Base-by-base conservation (phyloP, 768 basidiomycete species). In the Tephrocybe sp. region DNA sequence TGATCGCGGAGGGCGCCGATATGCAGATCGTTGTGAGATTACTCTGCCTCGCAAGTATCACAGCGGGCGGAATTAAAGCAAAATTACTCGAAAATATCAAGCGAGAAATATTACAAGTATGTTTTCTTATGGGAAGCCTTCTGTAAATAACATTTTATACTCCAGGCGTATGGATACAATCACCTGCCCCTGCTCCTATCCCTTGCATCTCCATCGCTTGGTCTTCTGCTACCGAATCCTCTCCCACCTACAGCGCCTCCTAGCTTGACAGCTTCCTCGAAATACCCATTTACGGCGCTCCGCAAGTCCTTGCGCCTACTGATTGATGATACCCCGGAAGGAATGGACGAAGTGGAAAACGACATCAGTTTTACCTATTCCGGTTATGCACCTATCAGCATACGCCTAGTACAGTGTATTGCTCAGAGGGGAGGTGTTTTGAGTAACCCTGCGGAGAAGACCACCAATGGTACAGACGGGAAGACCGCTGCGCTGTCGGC, bases 311-410 rank as follows among this genome's bases (percentile, higher is more conserved):
- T 98, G 6, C 84, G 93, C 23, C 80, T 98, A n/a, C 76, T 98
- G 13, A 92, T 97, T 61, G 96, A 98, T 57, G 92, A 94, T 53
- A 83, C 73, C 53, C 77, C 80, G 41, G 89, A 91, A 59, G 82
- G 82, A 8, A 68, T 86, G 23, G 89, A 88, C 54, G 88, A 89
- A 62, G 77, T 88, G 31, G 93, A 97, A 63, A 92, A 92, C 63
- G 97, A 99, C 67, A 91, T 98, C 66, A 87, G 90, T 54, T 98
- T 90, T 65, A 90, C 92, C 32, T 99, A 97, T 71, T 97, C 94
- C 0, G 97, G 96, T 16, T 98, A 93, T 66, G 96, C 97, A 1
- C 97, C 97, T 12, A 83, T 98, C 57, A 91, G 87, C 64, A 69
- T 98, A 20, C 83, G 97, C 31, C 78, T 98, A 7, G 87, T 98